phyloP scores from a whole-genome alignment of 768 basidiomycete genomes.

The Nidularia sp. region DNA sequence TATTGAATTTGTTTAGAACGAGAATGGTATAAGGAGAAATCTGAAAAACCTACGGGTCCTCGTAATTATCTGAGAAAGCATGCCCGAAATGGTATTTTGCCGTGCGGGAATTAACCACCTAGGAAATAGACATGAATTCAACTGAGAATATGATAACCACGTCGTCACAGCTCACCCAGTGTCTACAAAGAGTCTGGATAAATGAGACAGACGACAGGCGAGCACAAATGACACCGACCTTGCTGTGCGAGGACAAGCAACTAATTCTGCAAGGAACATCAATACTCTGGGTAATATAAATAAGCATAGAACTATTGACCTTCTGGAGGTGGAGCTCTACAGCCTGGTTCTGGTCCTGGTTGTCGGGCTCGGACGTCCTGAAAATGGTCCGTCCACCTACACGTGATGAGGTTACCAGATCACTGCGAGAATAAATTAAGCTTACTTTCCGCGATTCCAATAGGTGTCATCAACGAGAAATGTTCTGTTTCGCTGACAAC shows the following conservation, averaged over 20 bases:
- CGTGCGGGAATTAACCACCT: slow-evolving; percentile 64
- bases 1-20: slow-evolving; percentile 14
- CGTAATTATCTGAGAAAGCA: slow-evolving; percentile 51
- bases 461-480: slow-evolving; percentile 68
- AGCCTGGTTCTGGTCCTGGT: slow-evolving; percentile 64
- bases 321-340: slow-evolving; percentile 56
- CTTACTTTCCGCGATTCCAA: slow-evolving; percentile 73
- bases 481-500: slow-evolving; percentile 50
- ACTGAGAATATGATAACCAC: neutral
- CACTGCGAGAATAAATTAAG: neutral
- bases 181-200: slow-evolving; percentile 30
- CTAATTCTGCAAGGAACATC: slow-evolving; percentile 42
- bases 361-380: slow-evolving; percentile 45
- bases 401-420: neutral
- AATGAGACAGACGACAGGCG: neutral
- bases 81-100: slow-evolving; percentile 63
- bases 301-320: slow-evolving; percentile 14
- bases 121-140: neutral
- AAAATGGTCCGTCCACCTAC: slow-evolving; percentile 68
- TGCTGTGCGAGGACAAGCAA: slow-evolving; percentile 67
- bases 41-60: slow-evolving; percentile 49
- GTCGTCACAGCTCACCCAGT: slow-evolving; percentile 46
- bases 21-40: neutral
- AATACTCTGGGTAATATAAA: neutral
- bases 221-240: slow-evolving; percentile 35